Evolutionary conservation across 2,329 filamentous ascomycete species (phyloP).

Genomic region (Arachnomyces sp.): DNA sequence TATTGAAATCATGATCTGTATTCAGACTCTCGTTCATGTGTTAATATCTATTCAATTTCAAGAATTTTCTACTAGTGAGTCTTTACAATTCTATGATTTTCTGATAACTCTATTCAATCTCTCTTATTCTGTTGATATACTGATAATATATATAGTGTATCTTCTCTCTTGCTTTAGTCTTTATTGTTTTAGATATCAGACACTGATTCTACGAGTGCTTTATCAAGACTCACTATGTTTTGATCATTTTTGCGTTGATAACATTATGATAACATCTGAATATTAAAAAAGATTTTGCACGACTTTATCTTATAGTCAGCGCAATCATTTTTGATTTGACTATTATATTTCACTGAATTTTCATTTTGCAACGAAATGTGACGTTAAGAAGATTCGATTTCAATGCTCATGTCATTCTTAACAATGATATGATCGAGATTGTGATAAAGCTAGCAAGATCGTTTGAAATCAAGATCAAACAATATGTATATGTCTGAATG

Average conservation of each 20-base stretch:
- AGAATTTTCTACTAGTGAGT: constrained; percentile 2
- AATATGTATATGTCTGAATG: constrained; percentile 17
- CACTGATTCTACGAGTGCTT: constrained; percentile 1
- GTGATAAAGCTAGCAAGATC: constrained; percentile 9
- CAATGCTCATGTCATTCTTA: constrained; percentile 1
- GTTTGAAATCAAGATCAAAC: constrained; percentile 10
- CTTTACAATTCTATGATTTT: constrained; percentile 6
- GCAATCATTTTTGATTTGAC: constrained; percentile 3
- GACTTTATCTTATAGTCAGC: constrained; percentile 13
- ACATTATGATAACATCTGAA: constrained; percentile 1
- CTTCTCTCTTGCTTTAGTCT: neutral
- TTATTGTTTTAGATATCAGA: neutral
- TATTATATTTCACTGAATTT: constrained; percentile 6
- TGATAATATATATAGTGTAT: neutral
- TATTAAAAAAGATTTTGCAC: constrained; percentile 6
- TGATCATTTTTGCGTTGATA: neutral
- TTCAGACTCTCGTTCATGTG: constrained; percentile 10
- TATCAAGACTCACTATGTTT: constrained; percentile 4
- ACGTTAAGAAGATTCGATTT: constrained; percentile 6
- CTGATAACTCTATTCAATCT: constrained; percentile 7
- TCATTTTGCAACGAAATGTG: constrained; percentile 14
- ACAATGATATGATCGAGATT: constrained; percentile 4
- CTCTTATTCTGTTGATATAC: neutral
- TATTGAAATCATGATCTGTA: constrained; percentile 12
- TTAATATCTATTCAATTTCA: constrained; percentile 13